Base-by-base conservation (phyloP, 768 basidiomycete genomes). In the Russula virescens region DNA sequence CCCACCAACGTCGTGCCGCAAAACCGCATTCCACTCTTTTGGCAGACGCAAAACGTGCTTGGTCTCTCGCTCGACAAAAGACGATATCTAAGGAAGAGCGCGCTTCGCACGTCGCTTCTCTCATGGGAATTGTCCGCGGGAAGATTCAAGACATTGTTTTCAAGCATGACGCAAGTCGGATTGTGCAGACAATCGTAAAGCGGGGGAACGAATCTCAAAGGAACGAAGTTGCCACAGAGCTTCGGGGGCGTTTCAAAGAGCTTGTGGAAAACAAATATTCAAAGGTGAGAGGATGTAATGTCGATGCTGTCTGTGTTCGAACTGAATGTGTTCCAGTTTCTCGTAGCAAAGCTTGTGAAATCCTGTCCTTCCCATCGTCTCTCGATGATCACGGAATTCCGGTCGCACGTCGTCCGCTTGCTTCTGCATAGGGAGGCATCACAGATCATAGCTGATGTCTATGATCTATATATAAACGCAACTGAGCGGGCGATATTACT, bases 121-220 rank as follows among this genome's bases (percentile, higher is more conserved):
- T 98, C 10, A 91, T 93, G 84, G 75, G 78, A 34, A 79, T 87
- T 49, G 84, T 94, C 23, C 83, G 88, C 23, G 93, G 92, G 5
- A 85, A 86, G 67, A 85, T 96, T 48, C 86, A 86, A 63, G 93
- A 94, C 35, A 85, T 96, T 42, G 87, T 90, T 2, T 82, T 91
- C 71, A 96, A 94, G 73, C 94, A 96, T 69, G 93, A 96, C 73
- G 93, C 92, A 9, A 93, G 91, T 69, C 83, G 87, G 66, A 92
- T 92, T 63, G 83, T 90, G 23, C 88, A 90, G 72, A 89, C 85
- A 0, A 77, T 89, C 14, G 88, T 96, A 52, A 94, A 90, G 70
- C 84, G 88, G 62, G 94, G 94, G 4, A 79, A 83, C 21, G 87
- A 80, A 70, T 75, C 72, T 53, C 88, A 95, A 73, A 74, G 93